Evolutionary conservation across 495 filamentous ascomycete species (phyloP).

Genomic region (Articulospora tetracladia): DNA sequence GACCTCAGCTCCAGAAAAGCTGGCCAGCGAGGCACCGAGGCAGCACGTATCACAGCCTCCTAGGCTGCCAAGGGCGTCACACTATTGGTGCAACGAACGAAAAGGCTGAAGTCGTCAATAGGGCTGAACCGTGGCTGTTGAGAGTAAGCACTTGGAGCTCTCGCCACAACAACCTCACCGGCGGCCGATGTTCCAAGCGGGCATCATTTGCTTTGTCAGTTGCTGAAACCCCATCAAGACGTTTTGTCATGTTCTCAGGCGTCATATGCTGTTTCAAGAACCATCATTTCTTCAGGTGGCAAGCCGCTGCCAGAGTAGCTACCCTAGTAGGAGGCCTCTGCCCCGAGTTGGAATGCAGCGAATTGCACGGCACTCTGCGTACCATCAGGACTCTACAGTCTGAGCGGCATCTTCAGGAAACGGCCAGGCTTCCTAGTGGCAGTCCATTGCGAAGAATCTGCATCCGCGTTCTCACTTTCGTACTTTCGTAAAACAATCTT

Average conservation of each 20-base stretch:
- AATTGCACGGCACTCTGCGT: too few species aligned
- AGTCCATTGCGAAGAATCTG: not conserved
- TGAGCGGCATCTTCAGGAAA: not conserved
- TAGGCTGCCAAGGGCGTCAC: not conserved
- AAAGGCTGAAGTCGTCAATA: not conserved
- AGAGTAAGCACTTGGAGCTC: constrained; percentile 4
- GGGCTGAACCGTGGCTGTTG: constrained; percentile 1
- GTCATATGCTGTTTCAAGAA: not conserved
- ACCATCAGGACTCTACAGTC: not conserved
- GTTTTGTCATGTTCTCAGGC: not conserved
- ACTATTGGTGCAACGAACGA: not conserved
- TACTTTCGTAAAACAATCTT: not conserved
- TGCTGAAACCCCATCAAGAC: not conserved
- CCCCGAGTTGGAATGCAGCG: not conserved
- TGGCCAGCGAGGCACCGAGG: not conserved
- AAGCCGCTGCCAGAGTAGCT: not conserved
- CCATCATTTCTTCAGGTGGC: not conserved
- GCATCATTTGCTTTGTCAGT: not conserved
- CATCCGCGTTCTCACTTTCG: not conserved
- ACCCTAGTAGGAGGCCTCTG: not conserved
- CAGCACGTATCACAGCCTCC: not conserved
- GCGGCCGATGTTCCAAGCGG: not conserved
- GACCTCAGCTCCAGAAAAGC: not conserved
- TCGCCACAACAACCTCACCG: not conserved
- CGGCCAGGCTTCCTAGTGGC: not conserved